Base-by-base conservation (phyloP, 345 rosid genomes). In the Citrus reticulata region DNA sequence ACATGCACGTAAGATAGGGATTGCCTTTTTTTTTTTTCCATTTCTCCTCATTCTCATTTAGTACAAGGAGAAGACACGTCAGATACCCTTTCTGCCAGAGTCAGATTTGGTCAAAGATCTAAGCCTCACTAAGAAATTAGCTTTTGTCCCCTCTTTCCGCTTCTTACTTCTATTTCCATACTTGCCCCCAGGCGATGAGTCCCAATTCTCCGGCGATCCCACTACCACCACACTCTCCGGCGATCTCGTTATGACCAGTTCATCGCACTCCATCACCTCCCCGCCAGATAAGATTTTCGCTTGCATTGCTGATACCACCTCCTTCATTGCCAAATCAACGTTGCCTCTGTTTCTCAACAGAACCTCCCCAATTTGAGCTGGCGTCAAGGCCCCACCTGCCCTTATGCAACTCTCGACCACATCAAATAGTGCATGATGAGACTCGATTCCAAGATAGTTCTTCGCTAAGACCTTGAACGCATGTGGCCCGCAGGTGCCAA, bases 81-180 rank as follows among this genome's bases (percentile, higher is more conserved):
- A 86, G 0, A 73, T 67, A 7, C 78, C 82, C 42, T 81, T 80
- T 49, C 83, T 76, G 14, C 84, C 86, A 22, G 86, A 87, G 25
- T 84, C 85, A 61, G 86, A 83, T 79, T 83, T 87, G 55, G 89
- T 87, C 77, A 87, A 83, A 7, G 89, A 87, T 76, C 84, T 79
- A 13, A 87, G 72, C 70, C 89, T 83, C 60, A 77, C 82, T 27
- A 85, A 54, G 73, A 87, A 81, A 72, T 77, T 83, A 17, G 72
- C 72, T 72, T 83, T 87, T 58, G 70, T 9, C 4, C 66, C 40
- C n/a, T 78, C 68, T 27, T 75, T 79, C 68, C 72, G 76, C 74
- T 80, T 84, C 79, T 78, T 84, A 59, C 82, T 79, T 16, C 78
- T 64, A 11, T 11, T 79, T 10, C 78, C 72, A 8, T 8, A 57